Evolutionary conservation across 345 rosid genomes (phyloP), one percentile per base, ranked within the genome.

Genomic region (Lepidium didymum): DNA sequence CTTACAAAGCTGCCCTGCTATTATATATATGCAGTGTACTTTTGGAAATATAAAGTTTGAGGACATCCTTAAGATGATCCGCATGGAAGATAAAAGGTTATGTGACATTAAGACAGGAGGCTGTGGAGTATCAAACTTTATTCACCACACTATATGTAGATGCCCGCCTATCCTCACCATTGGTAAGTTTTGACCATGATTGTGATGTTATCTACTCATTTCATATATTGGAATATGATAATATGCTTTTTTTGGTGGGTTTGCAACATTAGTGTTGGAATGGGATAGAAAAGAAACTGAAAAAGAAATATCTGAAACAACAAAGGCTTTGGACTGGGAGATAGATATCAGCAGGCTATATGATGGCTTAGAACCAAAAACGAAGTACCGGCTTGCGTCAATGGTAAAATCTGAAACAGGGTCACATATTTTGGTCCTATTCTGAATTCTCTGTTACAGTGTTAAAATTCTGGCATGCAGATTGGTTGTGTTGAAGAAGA

Each of bases 271-370:
- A 72, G 76, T 63, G 21, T 38, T 72, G 63, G 64, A 72, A 37
- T 72, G 70, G 76, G 70, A 46, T 64, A 72, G 46, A 49, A 16
- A 64, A 18, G 76, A 72, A 63, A 55, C 58, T 1, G 57, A 56
- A 56, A 45, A 63, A 1, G 43, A 63, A 10, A 55, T 63, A 37
- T 55, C 34, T 45, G 76, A 45, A 44, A 64, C 76, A 46, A 29
- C 45, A 13, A 46, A 64, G 4, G 76, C 76, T 12, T 64, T 72
- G 43, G 52, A 35, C 18, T 46, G 64, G 62, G 64, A 72, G 43
- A 72, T 72, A 64, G 70, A 64, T 56, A 27, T 72, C 7, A 64
- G 76, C 65, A 46, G 57, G 57, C 65, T 64, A 29, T 72, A 64
- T 35, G 44, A 72, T 64, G 70, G 43, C 35, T 64, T 55, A 37